Base-by-base conservation (phyloP, 1,139 yeast genomes). In the Pichia sp. region DNA sequence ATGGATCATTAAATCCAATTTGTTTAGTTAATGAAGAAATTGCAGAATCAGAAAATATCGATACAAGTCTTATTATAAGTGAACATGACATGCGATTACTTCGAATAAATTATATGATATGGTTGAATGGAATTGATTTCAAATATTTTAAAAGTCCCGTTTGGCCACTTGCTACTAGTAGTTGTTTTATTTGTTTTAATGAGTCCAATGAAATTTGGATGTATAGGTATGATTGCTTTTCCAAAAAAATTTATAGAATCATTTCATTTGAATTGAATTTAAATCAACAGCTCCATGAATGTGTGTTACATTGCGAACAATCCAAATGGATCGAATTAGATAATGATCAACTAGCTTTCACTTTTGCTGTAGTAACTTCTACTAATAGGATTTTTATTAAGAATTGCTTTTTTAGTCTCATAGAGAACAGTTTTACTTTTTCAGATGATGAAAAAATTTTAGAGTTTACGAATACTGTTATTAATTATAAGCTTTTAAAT, bases 31-130 rank as follows among this genome's bases (percentile, higher is more conserved):
- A 49, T 16, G 49, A 53, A 11, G 32, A 34, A n/a, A 46, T 58
- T 23, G 42, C 48, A n/a, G 32, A 47, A 12, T 11, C 40, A 11
- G 59, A 54, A 20, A 36, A 44, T n/a, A 45, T 61, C 4, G 45
- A 55, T 28, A 24, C 48, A 4, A 28, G 33, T 5, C 49, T 43
- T n/a, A 35, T 60, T 2, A 33, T 61, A 23, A 47, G 38, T 4
- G 46, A 37, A 23, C 37, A 48, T 2, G 51, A 57, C 25, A 36
- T 61, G n/a, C 33, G 44, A 30, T 42, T 42, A 31, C 42, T 62
- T 10, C 50, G 65, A 43, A 48, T 62, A 11, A 60, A 57, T 30
- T 46, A 58, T n/a, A 43, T 62, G 37, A 53, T 41, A 4, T 59
- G 64, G 62, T 32, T 55, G 4, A 42, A 49, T 23, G 50, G 49